Conservation (phyloP, 306 rosid genomes). For the Delonix regia region DNA sequence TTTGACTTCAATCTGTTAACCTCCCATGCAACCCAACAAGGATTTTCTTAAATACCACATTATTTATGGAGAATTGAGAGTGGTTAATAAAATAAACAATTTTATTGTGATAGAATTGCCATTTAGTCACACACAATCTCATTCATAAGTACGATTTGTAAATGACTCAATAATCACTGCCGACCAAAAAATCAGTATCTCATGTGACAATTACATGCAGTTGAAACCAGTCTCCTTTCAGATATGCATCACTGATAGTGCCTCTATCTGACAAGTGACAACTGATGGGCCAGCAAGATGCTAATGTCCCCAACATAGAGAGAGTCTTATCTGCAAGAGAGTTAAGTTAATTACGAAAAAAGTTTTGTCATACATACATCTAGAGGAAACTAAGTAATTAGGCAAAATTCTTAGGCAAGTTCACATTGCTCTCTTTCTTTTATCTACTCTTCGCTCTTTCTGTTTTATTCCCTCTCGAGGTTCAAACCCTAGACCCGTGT, state of each 20-base stretch:
- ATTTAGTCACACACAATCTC: too few relatives aligned
- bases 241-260: background rate
- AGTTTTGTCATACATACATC: background rate
- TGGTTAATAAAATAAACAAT: background rate
- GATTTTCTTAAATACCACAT: background rate
- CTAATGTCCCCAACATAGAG: background rate
- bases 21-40: background rate
- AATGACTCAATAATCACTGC: background rate
- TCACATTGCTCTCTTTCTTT: background rate
- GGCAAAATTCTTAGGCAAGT: background rate
- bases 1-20: background rate
- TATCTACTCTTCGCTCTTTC: background rate
- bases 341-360: background rate
- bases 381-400: background rate
- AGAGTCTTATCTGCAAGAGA: background rate
- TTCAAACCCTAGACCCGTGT: slow-evolving; percentile 24
- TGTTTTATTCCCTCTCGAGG: slow-evolving; percentile 4
- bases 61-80: background rate
- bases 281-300: background rate
- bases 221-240: background rate
- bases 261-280: slow-evolving; percentile 3
- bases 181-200: background rate
- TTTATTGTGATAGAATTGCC: background rate
- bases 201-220: background rate
- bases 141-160: background rate